Evolutionary conservation across 345 rosid genomes (phyloP), one percentile per base, ranked within the genome.

Genomic region (Rubroshorea leprosula): DNA sequence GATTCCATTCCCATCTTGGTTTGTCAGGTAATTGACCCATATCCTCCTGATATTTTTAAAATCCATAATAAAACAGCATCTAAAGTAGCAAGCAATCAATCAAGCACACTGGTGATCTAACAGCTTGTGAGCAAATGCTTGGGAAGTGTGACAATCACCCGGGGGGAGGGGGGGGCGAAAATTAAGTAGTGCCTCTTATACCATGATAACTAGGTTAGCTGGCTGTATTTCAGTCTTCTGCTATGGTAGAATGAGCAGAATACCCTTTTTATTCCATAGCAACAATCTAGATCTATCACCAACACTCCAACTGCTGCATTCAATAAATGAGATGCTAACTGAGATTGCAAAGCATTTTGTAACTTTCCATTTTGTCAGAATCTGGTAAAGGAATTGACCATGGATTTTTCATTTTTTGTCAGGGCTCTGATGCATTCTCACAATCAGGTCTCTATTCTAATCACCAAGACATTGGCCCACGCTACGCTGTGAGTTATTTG

Each of bases 401-500:
- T 10, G 14, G 9, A 50, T 27, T 47, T 56, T 49, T 48, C 0
- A 15, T 25, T 50, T 64, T 57, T 66, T 60, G 60, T 65, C 76
- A 89, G 98, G 98, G 96, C 45, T 80, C 93, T 46, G 96, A 92
- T 67, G 96, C 98, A 57, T 92, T 92, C 73, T 92, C 96, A 6
- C 98, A 92, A 59, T 92, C 96, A 20, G 98, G 98, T 66, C 89
- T 92, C 55, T 92, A 89, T 67, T 92, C 98, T 68, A 89, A 89
- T 76, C 98, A 92, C 75, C 98, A 92, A 81, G 96, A 89, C 75
- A 92, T 92, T 72, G 96, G 93, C 61, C 96, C 90, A 0, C 95
- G 96, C 23, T 92, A 92, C 62, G 81, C 96, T 74, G 96, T 92
- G 54, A 86, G 96, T 78, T 57, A 4, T 63, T 27, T 7, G 20